phyloP scores from a whole-genome alignment of 1,139 yeast species.

The Diutina scorzettiae region DNA sequence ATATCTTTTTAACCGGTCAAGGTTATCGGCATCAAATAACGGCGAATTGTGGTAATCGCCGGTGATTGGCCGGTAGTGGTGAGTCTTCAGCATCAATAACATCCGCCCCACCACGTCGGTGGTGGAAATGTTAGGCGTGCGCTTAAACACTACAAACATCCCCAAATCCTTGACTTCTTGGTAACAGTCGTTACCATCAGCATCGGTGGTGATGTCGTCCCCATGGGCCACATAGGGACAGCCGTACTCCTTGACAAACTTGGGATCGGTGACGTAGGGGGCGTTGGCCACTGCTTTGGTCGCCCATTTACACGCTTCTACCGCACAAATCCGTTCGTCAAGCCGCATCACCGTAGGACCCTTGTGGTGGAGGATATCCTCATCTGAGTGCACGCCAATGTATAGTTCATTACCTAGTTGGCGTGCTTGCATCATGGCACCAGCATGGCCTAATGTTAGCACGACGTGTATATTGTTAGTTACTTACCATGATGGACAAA shows the following conservation, averaged over 20 bases:
- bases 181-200: slow-evolving; percentile 89
- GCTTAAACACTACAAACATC: slow-evolving; percentile 76
- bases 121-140: slow-evolving; percentile 90
- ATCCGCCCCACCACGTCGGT: slow-evolving; percentile 93
- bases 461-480: no score
- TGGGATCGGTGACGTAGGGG: slow-evolving; percentile 91
- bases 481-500: slow-evolving; percentile 86
- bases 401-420: slow-evolving; percentile 61
- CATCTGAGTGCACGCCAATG: slow-evolving; percentile 90
- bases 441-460: slow-evolving; percentile 58
- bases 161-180: slow-evolving; percentile 73
- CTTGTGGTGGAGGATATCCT: slow-evolving; percentile 67
- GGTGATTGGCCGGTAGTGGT: slow-evolving; percentile 36
- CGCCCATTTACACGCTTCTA: slow-evolving; percentile 86
- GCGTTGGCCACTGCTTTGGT: slow-evolving; percentile 64
- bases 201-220: slow-evolving; percentile 94
- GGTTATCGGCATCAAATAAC: slow-evolving; percentile 22
- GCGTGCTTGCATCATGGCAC: slow-evolving; percentile 89
- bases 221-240: slow-evolving; percentile 94
- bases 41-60: slow-evolving; percentile 15
- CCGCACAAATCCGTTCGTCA: slow-evolving; percentile 70
- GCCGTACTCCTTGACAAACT: slow-evolving; percentile 57
- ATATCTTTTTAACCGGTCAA: slow-evolving; percentile 35
- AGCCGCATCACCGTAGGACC: slow-evolving; percentile 91
- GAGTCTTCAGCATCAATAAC: slow-evolving; percentile 48